Percentiles rank a stretch among this genome's conserved stretches.
Conservation (phyloP, 495 filamentous ascomycete genomes). For the Podospora didyma region DNA sequence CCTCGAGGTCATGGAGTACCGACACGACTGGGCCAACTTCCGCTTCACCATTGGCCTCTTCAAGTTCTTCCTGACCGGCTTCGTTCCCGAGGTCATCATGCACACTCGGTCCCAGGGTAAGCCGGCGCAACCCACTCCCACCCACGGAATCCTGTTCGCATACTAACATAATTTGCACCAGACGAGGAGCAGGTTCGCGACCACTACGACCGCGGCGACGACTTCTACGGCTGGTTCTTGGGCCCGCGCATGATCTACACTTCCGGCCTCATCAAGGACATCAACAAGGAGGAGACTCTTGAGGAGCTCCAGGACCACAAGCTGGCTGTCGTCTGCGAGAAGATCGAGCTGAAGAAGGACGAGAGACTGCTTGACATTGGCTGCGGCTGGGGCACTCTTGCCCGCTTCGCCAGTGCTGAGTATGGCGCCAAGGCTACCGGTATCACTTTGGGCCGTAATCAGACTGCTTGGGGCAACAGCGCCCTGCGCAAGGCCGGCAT, state of each 20-base stretch:
- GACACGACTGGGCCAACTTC: constrained; percentile 87
- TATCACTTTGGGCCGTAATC: constrained; percentile 77
- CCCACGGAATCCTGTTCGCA: not conserved
- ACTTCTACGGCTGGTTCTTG: constrained; percentile 87
- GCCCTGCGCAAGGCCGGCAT: constrained; percentile 67
- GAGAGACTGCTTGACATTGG: constrained; percentile 78
- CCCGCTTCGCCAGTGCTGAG: constrained; percentile 72
- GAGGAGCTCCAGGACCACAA: constrained; percentile 91
- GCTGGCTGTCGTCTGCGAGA: constrained; percentile 78
- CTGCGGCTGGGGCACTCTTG: constrained; percentile 84
- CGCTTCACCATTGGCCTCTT: constrained; percentile 68
- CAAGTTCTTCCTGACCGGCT: constrained; percentile 41
- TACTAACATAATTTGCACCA: constrained; percentile 26
- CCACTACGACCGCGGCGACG: constrained; percentile 84
- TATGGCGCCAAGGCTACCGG: constrained; percentile 76
- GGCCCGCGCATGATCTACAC: constrained; percentile 91
- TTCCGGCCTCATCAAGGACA: constrained; percentile 74
- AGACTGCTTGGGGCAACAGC: constrained; percentile 78
- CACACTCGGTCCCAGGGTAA: constrained; percentile 72
- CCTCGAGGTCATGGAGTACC: constrained; percentile 75
- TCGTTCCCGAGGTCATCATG: constrained; percentile 73
- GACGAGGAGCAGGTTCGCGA: constrained; percentile 86
- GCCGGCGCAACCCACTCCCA: constrained; percentile 7
- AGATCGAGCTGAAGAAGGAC: constrained; percentile 67
- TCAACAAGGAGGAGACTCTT: constrained; percentile 69